Percentiles rank a stretch among this genome's conserved stretches.
Conservation (phyloP, 139 green algal genomes). For the Chlorella sp. region DNA sequence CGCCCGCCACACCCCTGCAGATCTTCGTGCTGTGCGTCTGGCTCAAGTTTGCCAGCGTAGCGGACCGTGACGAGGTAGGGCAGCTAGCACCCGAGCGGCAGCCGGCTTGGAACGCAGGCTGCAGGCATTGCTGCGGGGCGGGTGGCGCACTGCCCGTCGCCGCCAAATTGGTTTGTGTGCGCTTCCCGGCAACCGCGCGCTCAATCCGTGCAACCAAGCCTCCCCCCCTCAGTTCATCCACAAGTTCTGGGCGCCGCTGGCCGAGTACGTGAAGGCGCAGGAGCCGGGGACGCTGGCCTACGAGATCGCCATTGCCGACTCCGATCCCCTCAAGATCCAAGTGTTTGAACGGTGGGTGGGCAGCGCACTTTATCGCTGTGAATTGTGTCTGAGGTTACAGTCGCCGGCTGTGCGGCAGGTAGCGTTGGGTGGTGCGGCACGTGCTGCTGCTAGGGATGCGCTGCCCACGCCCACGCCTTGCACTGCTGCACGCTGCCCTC, state of each 20-base stretch:
- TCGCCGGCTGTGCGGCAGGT: too few species aligned
- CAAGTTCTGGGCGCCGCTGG: slow-evolving; percentile 33
- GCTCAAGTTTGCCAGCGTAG: slow-evolving; percentile 6
- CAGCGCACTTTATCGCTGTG: too few species aligned
- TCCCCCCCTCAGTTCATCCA: not conserved
- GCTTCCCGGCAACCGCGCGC: not conserved
- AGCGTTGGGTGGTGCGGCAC: too few species aligned
- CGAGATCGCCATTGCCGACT: slow-evolving; percentile 36
- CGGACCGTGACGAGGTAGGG: slow-evolving; percentile 19
- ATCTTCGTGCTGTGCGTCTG: slow-evolving; percentile 26
- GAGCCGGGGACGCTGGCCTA: slow-evolving; percentile 34
- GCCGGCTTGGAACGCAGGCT: too few species aligned
- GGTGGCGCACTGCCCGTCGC: too few species aligned
- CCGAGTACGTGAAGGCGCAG: slow-evolving; percentile 22
- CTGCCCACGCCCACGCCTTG: not conserved
- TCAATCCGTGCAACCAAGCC: too few species aligned
- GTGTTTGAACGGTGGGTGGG: slow-evolving; percentile 35
- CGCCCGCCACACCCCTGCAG: not conserved
- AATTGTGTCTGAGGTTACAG: too few species aligned
- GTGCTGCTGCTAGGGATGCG: not conserved
- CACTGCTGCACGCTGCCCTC: not conserved
- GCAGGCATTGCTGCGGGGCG: not conserved
- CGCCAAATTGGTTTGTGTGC: not conserved
- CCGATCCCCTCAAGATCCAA: slow-evolving; percentile 25
- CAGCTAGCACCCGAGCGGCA: too few species aligned